Evolutionary conservation across 106 monocot genomes (phyloP).

Genomic region (Allium fistulosum): DNA sequence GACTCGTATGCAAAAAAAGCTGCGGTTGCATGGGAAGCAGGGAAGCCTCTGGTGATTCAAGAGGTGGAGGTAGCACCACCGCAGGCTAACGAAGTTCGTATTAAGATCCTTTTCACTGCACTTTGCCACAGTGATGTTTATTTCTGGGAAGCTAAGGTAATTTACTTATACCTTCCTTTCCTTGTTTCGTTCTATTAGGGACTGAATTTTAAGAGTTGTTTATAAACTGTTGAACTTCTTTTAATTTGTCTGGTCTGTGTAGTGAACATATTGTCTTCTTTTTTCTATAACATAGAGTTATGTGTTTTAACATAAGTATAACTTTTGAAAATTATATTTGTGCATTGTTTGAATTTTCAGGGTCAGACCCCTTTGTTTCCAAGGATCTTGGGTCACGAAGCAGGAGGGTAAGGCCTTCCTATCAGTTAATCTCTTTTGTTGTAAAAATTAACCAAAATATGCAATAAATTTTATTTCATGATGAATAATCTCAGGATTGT

Average conservation of each 20-base stretch:
- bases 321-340: background rate
- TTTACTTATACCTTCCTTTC: background rate
- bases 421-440: background rate
- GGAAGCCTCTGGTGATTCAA: constrained; percentile 20
- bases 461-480: background rate
- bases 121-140: constrained; percentile 21
- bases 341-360: background rate
- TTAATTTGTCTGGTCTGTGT: too few species aligned
- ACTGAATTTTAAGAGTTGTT: too few species aligned
- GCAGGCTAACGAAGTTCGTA: constrained; percentile 18
- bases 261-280: background rate
- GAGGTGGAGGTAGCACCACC: constrained; percentile 19
- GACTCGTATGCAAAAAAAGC: constrained; percentile 3
- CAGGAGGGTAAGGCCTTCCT: constrained; percentile 44
- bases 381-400: constrained; percentile 67
- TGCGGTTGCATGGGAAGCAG: constrained; percentile 25
- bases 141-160: constrained; percentile 25
- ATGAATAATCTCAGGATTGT: constrained; percentile 16
- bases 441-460: background rate
- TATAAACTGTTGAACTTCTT: too few species aligned
- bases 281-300: background rate
- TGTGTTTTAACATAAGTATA: background rate
- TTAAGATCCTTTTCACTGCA: constrained; percentile 16
- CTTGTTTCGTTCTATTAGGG: background rate
- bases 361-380: constrained; percentile 20